These are phyloP conservation scores for Platanus orientalis DNA, from an alignment of 164 flowering plant genomes.

Conservation along the genomic window DNA sequence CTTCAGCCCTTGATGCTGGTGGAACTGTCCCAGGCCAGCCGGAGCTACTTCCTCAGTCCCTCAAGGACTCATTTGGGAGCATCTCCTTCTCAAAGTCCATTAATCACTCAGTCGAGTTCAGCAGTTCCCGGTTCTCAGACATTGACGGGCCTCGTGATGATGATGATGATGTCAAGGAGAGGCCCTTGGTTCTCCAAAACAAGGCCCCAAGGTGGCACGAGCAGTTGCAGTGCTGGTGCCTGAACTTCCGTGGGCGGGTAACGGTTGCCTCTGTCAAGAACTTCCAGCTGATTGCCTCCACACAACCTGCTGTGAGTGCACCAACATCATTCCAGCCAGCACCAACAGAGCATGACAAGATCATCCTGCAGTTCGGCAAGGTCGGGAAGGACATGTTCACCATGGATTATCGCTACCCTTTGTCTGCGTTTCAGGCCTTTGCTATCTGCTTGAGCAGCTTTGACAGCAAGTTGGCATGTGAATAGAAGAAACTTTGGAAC, in stretches of 20 bases:
- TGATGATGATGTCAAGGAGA: slow-evolving; percentile 25
- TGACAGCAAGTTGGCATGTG: slow-evolving; percentile 81
- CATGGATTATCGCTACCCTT: slow-evolving; percentile 84
- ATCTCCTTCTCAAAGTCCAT: slow-evolving; percentile 15
- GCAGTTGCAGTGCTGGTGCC: slow-evolving; percentile 89
- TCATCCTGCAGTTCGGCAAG: slow-evolving; percentile 81
- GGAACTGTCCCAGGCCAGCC: slow-evolving; percentile 26
- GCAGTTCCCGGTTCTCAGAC: slow-evolving; percentile 16
- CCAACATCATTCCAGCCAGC: slow-evolving; percentile 12
- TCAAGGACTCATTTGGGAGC: slow-evolving; percentile 20
- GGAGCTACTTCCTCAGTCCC: slow-evolving; percentile 12
- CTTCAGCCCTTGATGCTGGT: slow-evolving; percentile 52
- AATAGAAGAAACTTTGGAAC: slow-evolving; percentile 27
- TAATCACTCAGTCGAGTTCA: slow-evolving; percentile 6
- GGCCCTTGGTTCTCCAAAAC: slow-evolving; percentile 50
- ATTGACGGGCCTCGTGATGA: background rate
- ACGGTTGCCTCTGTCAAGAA: slow-evolving; percentile 87
- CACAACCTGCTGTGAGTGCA: slow-evolving; percentile 5
- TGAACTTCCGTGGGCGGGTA: slow-evolving; percentile 80
- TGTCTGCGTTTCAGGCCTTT: slow-evolving; percentile 88
- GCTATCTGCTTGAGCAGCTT: slow-evolving; percentile 85
- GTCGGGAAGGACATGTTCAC: slow-evolving; percentile 80
- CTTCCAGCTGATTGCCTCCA: slow-evolving; percentile 72
- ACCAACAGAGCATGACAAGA: slow-evolving; percentile 56
- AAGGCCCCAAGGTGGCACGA: slow-evolving; percentile 86